Conservation (phyloP, 148 eudicot genomes). For the Selenicereus undatus region DNA sequence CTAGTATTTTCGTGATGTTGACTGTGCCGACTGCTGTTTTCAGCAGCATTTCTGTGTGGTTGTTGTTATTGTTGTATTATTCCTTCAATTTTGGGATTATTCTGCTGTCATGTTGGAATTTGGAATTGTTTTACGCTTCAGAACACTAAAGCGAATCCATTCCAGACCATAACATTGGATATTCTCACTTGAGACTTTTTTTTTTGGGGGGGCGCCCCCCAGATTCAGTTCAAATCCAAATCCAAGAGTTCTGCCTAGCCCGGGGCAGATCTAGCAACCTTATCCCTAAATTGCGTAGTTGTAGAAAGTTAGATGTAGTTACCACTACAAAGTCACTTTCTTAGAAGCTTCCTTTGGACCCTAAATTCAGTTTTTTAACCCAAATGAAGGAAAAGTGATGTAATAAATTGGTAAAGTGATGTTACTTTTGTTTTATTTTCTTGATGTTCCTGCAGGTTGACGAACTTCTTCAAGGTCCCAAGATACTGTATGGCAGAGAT, state of each 20-base stretch:
- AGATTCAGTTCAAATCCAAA: too few species aligned
- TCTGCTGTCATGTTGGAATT: neutral
- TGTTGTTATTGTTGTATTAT: too few species aligned
- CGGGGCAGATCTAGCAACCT: too few species aligned
- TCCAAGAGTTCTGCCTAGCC: too few species aligned
- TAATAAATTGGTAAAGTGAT: neutral
- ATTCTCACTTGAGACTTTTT: neutral
- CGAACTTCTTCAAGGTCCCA: slow-evolving; percentile 9
- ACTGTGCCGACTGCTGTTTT: neutral
- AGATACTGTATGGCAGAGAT: neutral
- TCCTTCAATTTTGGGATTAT: neutral
- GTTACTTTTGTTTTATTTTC: neutral
- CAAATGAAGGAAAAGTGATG: neutral
- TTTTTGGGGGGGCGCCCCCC: too few species aligned
- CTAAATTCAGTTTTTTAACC: neutral
- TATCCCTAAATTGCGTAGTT: too few species aligned
- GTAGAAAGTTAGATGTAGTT: too few species aligned
- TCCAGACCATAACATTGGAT: neutral
- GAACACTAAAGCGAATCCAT: neutral
- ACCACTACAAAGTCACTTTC: neutral
- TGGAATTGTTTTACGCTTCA: neutral
- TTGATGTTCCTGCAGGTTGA: slow-evolving; percentile 21
- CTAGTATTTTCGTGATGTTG: neutral
- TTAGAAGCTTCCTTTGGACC: neutral
- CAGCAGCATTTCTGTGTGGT: neutral